These are phyloP conservation scores for Scleroderma bovista DNA, from an alignment of 768 basidiomycete species.

Conservation along the genomic window DNA sequence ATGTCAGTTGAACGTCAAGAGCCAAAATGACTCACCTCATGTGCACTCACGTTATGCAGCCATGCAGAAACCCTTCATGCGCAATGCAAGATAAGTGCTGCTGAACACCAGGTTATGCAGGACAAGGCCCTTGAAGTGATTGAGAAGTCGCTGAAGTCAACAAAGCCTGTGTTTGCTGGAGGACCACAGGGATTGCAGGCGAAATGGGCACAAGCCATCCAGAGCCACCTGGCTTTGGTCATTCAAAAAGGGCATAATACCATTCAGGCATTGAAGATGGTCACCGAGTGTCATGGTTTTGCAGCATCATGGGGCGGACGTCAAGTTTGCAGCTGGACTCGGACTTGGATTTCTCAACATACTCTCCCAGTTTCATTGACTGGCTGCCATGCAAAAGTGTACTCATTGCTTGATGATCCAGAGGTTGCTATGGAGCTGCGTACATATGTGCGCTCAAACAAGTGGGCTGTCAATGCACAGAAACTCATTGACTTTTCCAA, in stretches of 20 bases:
- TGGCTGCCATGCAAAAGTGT: constrained; percentile 4
- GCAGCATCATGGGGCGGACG: constrained; percentile 24
- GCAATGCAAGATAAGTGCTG: neutral
- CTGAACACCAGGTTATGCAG: neutral
- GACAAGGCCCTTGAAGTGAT: neutral
- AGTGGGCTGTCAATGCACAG: constrained; percentile 16
- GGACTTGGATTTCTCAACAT: constrained; percentile 3
- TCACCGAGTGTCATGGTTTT: constrained; percentile 25
- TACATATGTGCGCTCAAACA: neutral
- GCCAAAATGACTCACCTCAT: too few relatives aligned
- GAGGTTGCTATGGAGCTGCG: constrained; percentile 1
- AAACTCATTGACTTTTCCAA: neutral
- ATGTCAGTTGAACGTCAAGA: too few relatives aligned
- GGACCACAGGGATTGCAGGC: constrained; percentile 25
- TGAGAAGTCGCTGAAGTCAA: constrained; percentile 15
- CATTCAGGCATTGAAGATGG: constrained; percentile 18
- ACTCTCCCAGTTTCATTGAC: neutral
- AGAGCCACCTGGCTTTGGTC: constrained; percentile 25
- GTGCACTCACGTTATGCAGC: too few relatives aligned
- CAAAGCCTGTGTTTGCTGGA: constrained; percentile 17
- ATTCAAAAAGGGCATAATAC: constrained; percentile 17
- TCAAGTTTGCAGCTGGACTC: constrained; percentile 21
- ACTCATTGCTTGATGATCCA: constrained; percentile 3
- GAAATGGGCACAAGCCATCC: constrained; percentile 21
- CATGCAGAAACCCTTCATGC: neutral